Evolutionary conservation across 2,329 filamentous ascomycete species (phyloP).

Genomic region (Clathrospora elynae): DNA sequence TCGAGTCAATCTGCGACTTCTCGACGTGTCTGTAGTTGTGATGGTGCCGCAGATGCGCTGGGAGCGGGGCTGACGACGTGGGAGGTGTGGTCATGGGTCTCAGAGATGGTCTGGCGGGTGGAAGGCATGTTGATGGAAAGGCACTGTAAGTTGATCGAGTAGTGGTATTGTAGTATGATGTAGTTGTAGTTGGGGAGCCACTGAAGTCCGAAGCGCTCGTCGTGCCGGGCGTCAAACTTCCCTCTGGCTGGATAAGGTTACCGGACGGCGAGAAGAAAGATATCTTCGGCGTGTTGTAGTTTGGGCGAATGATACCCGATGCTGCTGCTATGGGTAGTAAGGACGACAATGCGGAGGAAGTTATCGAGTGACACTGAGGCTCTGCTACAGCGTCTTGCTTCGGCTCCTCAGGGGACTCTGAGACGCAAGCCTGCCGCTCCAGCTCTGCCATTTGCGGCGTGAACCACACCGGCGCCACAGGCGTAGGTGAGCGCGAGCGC

Average conservation of each 20-base stretch:
- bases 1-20: constrained; percentile 23
- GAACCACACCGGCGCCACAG: constrained; percentile 33
- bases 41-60: constrained; percentile 28
- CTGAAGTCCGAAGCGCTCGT: constrained; percentile 14
- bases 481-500: constrained; percentile 31
- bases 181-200: constrained; percentile 10
- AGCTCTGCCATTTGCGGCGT: constrained; percentile 30
- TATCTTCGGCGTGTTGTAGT: constrained; percentile 34
- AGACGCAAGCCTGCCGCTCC: constrained; percentile 19
- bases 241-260: constrained; percentile 39
- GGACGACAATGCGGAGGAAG: constrained; percentile 44
- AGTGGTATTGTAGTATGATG: constrained; percentile 15
- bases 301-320: constrained; percentile 41
- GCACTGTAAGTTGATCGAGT: constrained; percentile 4
- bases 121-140: constrained; percentile 16
- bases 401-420: constrained; percentile 15
- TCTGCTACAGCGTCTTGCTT: constrained; percentile 5
- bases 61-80: constrained; percentile 24
- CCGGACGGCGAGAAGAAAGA: constrained; percentile 46
- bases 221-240: constrained; percentile 19
- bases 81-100: constrained; percentile 31
- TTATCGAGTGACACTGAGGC: constrained; percentile 28
- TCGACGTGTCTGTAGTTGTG: constrained; percentile 27
- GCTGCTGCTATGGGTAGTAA: constrained; percentile 47
- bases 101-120: constrained; percentile 24